These are phyloP conservation scores for Calonectria honghensis DNA, from an alignment of 2,329 filamentous ascomycete genomes.

Conservation along the genomic window DNA sequence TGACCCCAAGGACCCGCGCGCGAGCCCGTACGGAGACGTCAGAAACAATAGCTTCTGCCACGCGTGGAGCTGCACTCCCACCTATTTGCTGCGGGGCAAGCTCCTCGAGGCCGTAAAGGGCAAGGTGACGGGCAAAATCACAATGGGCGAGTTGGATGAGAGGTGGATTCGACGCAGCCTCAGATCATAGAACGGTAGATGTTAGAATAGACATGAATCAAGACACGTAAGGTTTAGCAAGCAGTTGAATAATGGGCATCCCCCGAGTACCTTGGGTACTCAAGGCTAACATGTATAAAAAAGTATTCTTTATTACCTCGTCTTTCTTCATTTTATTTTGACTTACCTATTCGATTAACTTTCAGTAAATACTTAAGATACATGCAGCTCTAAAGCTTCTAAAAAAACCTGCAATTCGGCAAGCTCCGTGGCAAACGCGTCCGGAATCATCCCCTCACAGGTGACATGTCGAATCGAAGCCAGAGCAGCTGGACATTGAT, in stretches of 20 bases:
- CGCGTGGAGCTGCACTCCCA: slow-evolving; percentile 47
- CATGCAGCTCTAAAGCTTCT: background rate
- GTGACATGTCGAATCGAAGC: slow-evolving; percentile 8
- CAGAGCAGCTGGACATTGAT: slow-evolving; percentile 6
- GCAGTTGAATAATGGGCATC: background rate
- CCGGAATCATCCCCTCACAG: slow-evolving; percentile 8
- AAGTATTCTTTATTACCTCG: background rate
- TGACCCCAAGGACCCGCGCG: slow-evolving; percentile 37
- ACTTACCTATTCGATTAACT: background rate
- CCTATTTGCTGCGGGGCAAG: slow-evolving; percentile 37
- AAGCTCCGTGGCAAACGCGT: slow-evolving; percentile 25
- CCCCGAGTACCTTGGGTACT: background rate
- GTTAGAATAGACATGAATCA: background rate
- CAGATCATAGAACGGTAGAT: slow-evolving; percentile 2
- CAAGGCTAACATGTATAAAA: background rate
- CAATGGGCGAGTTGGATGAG: slow-evolving; percentile 41
- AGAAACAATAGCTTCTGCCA: slow-evolving; percentile 47
- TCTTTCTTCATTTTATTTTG: no score
- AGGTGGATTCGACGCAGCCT: slow-evolving; percentile 37
- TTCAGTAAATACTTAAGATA: background rate
- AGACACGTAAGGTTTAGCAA: background rate
- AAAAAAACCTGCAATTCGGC: background rate
- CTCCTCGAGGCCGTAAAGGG: slow-evolving; percentile 24
- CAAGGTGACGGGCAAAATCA: slow-evolving; percentile 36
- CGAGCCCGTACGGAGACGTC: slow-evolving; percentile 45